Evolutionary conservation across 2,329 filamentous ascomycete species (phyloP), one percentile per base, ranked within the genome.

Genomic region (Zasmidium citrigriseum): DNA sequence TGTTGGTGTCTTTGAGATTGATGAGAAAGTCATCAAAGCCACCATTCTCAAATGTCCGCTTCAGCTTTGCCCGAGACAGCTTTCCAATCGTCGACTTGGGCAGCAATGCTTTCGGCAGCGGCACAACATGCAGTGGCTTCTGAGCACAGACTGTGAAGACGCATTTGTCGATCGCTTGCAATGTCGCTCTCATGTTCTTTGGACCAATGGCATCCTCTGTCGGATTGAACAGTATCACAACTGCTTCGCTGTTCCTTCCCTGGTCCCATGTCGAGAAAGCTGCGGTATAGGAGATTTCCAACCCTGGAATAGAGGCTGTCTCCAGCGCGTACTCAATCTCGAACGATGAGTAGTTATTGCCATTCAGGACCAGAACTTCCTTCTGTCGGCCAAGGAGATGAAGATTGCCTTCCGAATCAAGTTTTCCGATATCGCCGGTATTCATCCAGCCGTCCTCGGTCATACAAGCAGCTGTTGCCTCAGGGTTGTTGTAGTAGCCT

Each of bases 361-460:
- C 66, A 21, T 67, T 65, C 41, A 68, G 54, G 27, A 66, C 64
- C 16, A 67, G 55, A 2, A 64, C 62, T 41, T 67, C 66, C 29
- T 68, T 68, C 5, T 57, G 55, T 9, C 65, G 55, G 5, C 65
- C 66, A 18, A 65, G 56, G 1, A 68, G 46, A 22, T 59, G 52
- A 7, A 68, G 57, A 22, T 66, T 62, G 1, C 66, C 66, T 20
- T 62, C 55, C 14, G 44, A 18, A 47, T 67, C 66, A 16, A 67
- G 12, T 14, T 49, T 52, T 11, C 57, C 67, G 23, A 64, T 60
- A 41, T 69, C 64, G 27, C 41, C 63, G 21, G 53, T 72, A 44
- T 68, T 72, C 48, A 77, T 63, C 73, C 73, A 78, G 5, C 75
- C 74, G 54, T 77, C 72, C 29, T 62, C 55, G 16, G 67, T 69